phyloP scores from a whole-genome alignment of 805 yeast genomes.

The Kodamaea laetipori region DNA sequence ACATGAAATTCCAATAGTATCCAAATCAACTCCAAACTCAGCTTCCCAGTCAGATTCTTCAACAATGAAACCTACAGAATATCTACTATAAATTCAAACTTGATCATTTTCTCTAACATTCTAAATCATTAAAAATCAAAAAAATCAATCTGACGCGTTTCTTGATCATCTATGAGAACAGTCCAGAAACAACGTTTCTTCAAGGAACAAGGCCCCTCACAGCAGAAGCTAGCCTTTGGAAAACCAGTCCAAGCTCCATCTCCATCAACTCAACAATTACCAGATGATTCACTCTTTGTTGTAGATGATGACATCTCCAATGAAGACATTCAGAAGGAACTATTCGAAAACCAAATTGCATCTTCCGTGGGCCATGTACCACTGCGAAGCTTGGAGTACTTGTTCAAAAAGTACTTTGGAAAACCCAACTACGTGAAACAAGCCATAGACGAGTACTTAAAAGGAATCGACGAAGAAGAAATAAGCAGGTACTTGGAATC shows the following conservation, averaged over 20 bases:
- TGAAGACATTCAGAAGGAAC: slow-evolving; percentile 11
- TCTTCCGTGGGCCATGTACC: slow-evolving; percentile 19
- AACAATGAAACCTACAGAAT: no score
- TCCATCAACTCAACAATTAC: background rate
- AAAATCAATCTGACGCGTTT: slow-evolving; percentile 1
- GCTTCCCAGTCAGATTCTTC: no score
- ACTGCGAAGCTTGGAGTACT: slow-evolving; percentile 10
- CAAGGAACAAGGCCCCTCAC: slow-evolving; percentile 2
- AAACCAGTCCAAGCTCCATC: background rate
- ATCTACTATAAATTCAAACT: no score
- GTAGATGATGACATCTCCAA: slow-evolving; percentile 7
- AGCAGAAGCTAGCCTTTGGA: slow-evolving; percentile 4
- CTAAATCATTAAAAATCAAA: background rate
- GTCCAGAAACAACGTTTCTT: slow-evolving; percentile 11
- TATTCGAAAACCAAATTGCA: slow-evolving; percentile 18
- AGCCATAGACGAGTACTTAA: slow-evolving; percentile 14
- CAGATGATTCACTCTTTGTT: slow-evolving; percentile 8
- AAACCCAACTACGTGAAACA: slow-evolving; percentile 15
- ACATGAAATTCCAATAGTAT: no score
- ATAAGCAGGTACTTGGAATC: background rate
- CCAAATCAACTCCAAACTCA: no score
- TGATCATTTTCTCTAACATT: background rate
- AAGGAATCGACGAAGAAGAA: slow-evolving; percentile 13
- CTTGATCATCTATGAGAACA: slow-evolving; percentile 4
- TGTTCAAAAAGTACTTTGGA: slow-evolving; percentile 19